Evolutionary conservation across 768 basidiomycete species (phyloP).

Genomic region (Pleurotus salmoneostramineus): DNA sequence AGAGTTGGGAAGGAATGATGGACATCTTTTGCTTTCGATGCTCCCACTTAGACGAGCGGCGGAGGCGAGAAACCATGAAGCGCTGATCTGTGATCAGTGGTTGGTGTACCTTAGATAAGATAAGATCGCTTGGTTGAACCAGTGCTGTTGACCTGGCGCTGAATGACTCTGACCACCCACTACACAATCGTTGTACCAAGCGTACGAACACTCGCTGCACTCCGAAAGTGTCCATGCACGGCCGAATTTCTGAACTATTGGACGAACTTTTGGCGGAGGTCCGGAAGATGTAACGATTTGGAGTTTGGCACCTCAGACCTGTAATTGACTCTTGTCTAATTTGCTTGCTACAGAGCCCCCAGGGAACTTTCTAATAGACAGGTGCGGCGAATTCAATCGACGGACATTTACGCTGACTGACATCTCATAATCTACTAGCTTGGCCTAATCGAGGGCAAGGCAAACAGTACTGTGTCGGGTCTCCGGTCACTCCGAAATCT

Average conservation of each 20-base stretch:
- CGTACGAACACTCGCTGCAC: too few species aligned
- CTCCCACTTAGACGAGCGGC: too few species aligned
- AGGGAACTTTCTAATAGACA: background rate
- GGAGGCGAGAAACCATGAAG: too few species aligned
- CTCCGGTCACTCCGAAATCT: background rate
- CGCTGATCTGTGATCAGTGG: too few species aligned
- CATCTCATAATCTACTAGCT: background rate
- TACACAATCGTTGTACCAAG: too few species aligned
- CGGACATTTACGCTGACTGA: background rate
- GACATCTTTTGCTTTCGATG: too few species aligned
- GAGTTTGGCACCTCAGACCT: background rate
- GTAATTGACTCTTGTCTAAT: background rate
- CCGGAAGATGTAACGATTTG: background rate
- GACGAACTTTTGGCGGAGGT: background rate
- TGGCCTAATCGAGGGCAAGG: background rate
- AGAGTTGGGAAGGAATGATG: background rate
- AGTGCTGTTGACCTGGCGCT: too few species aligned
- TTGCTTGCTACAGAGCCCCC: background rate
- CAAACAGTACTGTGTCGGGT: conserved; percentile 4
- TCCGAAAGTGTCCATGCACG: too few species aligned
- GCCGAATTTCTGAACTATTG: background rate
- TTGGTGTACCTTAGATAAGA: too few species aligned
- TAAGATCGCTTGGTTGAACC: too few species aligned
- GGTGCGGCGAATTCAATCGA: background rate
- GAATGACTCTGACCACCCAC: too few species aligned